Conservation (phyloP, 1,139 yeast genomes). For the Meyerozyma sp. region DNA sequence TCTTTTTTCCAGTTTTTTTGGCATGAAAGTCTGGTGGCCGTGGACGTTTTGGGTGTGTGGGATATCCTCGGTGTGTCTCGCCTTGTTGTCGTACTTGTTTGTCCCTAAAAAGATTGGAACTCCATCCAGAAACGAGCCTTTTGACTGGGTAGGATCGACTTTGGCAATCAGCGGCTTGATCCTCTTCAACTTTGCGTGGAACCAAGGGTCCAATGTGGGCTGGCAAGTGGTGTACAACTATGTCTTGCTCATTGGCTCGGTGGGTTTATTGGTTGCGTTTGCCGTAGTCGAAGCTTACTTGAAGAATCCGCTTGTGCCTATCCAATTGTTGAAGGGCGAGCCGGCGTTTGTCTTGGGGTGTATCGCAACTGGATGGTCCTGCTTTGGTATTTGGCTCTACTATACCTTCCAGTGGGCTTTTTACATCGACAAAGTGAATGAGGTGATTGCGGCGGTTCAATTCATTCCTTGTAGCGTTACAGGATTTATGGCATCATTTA, state of each 20-base stretch:
- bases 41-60: constrained; percentile 51
- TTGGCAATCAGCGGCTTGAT: constrained; percentile 46
- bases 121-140: constrained; percentile 16
- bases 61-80: constrained; percentile 19
- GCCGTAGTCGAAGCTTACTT: constrained; percentile 29
- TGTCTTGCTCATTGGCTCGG: constrained; percentile 44
- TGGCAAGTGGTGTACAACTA: constrained; percentile 50
- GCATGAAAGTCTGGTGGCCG: constrained; percentile 47
- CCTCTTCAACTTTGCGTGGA: constrained; percentile 51
- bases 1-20: constrained; percentile 39
- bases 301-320: constrained; percentile 43
- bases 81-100: constrained; percentile 26
- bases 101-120: constrained; percentile 37
- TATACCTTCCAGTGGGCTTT: constrained; percentile 36
- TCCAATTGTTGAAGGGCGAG: constrained; percentile 33
- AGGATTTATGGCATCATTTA: constrained; percentile 43
- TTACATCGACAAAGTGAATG: constrained; percentile 23
- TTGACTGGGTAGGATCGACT: constrained; percentile 45
- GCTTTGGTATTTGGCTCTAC: constrained; percentile 55
- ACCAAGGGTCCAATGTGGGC: constrained; percentile 58
- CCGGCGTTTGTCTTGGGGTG: constrained; percentile 44
- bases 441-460: constrained; percentile 35
- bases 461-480: constrained; percentile 33
- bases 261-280: constrained; percentile 30
- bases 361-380: constrained; percentile 54